Evolutionary conservation across 192 early-diverging fungal genomes (phyloP), one percentile per base, ranked within the genome.

Genomic region (Coemansia interrupta): DNA sequence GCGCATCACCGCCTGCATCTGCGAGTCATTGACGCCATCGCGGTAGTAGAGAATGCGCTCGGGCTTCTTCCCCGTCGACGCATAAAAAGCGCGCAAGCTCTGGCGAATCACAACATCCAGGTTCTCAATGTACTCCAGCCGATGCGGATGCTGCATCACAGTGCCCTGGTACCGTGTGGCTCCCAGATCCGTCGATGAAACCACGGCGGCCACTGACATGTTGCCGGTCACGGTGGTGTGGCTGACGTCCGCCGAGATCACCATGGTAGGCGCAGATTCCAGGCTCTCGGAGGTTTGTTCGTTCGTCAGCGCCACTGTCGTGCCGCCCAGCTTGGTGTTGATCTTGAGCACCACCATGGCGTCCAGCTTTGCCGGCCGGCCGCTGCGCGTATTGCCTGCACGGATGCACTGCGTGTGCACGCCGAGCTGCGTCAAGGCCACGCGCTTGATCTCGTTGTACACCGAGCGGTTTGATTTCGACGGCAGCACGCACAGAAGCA

Each of bases 281-380:
- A 36, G 32, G 1, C 32, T 11, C 32, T 36, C 32, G 32, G 32
- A 36, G 9, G 1, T 7, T 3, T 8, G 32, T 36, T 36, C 6
- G 9, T 36, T 7, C 1, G 65, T 30, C 8, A 85, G 45, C 10
- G n/a, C 56, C 7, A 55, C 56, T 15, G 86, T 82, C 18, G 62
- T 38, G 0, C 87, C 87, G 40, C 87, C 87, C 13, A 88, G 73
- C 63, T 88, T 88, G 12, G 74, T 67, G 65, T 88, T 88, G 48
- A 87, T 70, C 55, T 88, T 88, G 22, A 87, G 58, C 23, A 53
- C 54, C 0, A 85, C 8, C 19, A 66, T 58, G 9, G 52, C 54
- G 15, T 68, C 28, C 13, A 82, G 65, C 46, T 43, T 54, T 10
- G 60, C 19, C n/a, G 26, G 61, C 19, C 58, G 53, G 10, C 46